A percentile compares a stretch with the other conserved stretches of the same genome.
These are phyloP conservation scores for Aegilops umbellulata DNA, from an alignment of 176 grass and related monocot species.

Conservation along the genomic window DNA sequence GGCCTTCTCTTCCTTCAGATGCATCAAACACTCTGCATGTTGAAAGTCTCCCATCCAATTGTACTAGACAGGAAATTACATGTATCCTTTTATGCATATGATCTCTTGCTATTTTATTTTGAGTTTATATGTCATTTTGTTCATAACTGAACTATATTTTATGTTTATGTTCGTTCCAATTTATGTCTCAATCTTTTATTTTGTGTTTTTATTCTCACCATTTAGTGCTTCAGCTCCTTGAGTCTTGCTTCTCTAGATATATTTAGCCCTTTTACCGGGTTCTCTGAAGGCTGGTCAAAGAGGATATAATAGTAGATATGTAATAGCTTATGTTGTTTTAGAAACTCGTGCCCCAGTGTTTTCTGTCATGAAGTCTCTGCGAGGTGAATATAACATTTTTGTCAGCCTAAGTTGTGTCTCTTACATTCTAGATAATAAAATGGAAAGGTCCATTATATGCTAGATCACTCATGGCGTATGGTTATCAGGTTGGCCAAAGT, in stretches of 20 bases:
- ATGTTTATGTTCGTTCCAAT: neutral
- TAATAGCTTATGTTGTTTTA: constrained; percentile 71
- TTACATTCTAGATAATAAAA: neutral
- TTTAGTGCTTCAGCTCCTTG: no score
- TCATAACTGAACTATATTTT: neutral
- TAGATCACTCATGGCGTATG: neutral
- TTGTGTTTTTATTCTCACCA: neutral
- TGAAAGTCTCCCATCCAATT: constrained; percentile 56
- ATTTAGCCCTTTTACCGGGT: constrained; percentile 73
- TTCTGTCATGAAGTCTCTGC: neutral
- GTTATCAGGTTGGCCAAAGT: neutral
- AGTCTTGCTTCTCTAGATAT: constrained; percentile 56
- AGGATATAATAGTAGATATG: neutral
- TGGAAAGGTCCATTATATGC: neutral
- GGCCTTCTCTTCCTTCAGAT: neutral
- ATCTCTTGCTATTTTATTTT: neutral
- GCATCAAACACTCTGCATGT: constrained; percentile 58
- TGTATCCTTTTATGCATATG: constrained; percentile 54
- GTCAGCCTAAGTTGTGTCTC: neutral
- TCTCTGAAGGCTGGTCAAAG: constrained; percentile 58
- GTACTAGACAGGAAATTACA: constrained; percentile 58
- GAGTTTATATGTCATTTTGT: neutral
- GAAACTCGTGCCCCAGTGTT: constrained; percentile 47
- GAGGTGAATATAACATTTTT: constrained; percentile 48
- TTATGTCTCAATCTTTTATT: neutral